phyloP scores from a whole-genome alignment of 306 rosid genomes.

The Medicago arabica region DNA sequence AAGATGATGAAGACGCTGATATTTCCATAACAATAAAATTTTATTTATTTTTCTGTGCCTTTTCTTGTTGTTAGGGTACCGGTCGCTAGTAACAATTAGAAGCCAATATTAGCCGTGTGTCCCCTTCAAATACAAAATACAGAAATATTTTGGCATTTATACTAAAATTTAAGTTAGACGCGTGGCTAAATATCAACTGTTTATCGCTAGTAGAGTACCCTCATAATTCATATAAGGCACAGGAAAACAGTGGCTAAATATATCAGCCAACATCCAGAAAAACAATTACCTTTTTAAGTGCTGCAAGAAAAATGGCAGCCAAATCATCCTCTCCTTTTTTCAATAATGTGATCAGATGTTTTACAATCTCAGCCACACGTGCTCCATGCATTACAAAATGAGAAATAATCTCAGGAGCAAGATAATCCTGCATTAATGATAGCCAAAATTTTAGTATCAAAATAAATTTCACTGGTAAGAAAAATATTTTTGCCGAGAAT shows the following conservation, averaged over 20 bases:
- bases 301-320: constrained; percentile 71
- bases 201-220: constrained; percentile 9
- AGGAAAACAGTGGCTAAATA: no score
- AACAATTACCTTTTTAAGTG: constrained; percentile 73
- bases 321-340: constrained; percentile 70
- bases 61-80: constrained; percentile 3
- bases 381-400: constrained; percentile 84
- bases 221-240: constrained; percentile 11
- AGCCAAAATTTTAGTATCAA: constrained; percentile 18
- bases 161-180: constrained; percentile 20
- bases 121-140: constrained; percentile 6
- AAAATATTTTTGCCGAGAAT: constrained; percentile 17
- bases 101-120: constrained; percentile 26
- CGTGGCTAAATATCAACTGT: not conserved
- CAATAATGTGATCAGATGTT: constrained; percentile 69
- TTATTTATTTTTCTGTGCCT: not conserved
- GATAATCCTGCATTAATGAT: constrained; percentile 72
- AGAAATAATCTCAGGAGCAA: constrained; percentile 85
- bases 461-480: constrained; percentile 21
- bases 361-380: constrained; percentile 74
- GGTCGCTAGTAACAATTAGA: not conserved
- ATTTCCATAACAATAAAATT: not conserved
- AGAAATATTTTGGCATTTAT: constrained; percentile 26
- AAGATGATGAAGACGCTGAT: constrained; percentile 1
- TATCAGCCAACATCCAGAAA: constrained; percentile 33